Base-by-base conservation (phyloP, 352 stramenopile species). In the Albugo candida region DNA sequence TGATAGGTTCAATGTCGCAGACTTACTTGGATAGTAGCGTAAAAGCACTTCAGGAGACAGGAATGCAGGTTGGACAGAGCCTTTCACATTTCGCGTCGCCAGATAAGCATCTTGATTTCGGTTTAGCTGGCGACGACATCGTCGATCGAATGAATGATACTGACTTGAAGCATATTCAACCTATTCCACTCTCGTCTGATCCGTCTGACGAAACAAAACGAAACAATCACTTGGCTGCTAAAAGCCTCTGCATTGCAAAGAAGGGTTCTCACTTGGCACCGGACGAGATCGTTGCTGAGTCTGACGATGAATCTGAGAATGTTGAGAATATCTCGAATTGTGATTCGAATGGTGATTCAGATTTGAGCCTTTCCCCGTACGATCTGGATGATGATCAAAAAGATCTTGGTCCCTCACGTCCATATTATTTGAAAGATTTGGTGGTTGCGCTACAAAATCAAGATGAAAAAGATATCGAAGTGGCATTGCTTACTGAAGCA, bases 361-460 rank as follows among this genome's bases (percentile, higher is more conserved):
- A 86, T 24, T 61, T 69, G 53, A 87, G 74, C 37, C 50, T 87
- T 31, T 64, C 71, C 27, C 61, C 74, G 8, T 87, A 71, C 37
- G 64, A 84, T 45, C 49, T 87, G 35, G 40, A 72, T 2, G 74
- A 87, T 39, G 57, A 83, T 38, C 70, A 87, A 52, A 52, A 76
- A 50, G 74, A 87, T 34, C 59, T 87, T 36, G 64, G 47, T 39
- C 52, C 71, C 1, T 64, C 58, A 27, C 63, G 64, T n/a, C 74
- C 69, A 1, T 17, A 83, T 31, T 87, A 87, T 58, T 56, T 87
- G 36, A 83, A 81, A 38, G 69, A 84, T 36, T 41, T 87, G 41
- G 53, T 84, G 36, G 34, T 60, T 16, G 59, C 54, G 1, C 51
- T 87, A 13, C 56, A 79, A 17, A 59, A 56, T 0, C 70, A 84